Evolutionary conservation across 768 basidiomycete genomes (phyloP), one percentile per base, ranked within the genome.

Genomic region (Pleurotus ostreatus): DNA sequence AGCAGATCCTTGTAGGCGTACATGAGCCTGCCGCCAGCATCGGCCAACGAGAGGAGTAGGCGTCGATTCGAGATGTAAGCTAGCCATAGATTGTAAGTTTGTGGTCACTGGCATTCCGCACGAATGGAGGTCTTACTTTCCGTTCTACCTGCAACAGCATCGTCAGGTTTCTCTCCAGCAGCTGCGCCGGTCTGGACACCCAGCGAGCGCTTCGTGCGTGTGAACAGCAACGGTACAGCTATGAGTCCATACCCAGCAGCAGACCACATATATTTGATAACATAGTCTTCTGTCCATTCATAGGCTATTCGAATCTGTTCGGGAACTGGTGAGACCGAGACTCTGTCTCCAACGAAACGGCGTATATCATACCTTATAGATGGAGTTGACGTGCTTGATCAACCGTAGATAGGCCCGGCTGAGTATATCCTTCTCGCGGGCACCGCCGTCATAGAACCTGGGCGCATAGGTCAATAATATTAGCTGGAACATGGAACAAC

Each of bases 201-300:
- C 15, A 71, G 52, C 7, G 71, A 74, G 20, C 75, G 74, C 49
- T 75, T 72, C 12, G 70, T 75, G 15, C 85, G 76, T 0, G 87
- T 89, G 63, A 90, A 84, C 39, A 96, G 74, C 16, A 96, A 79
- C 0, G 95, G 96, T 1, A 98, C 86, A 6, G 94, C 91, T 65
- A 98, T 98, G 18, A 98, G 78, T 3, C 79, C 81, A 68, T 98
- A 98, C 0, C 96, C 96, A 3, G 85, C 86, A 1, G 94, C 94
- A 8, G 90, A 93, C 95, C 94, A 97, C 7, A 92, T 73, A 68
- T 97, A 98, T 69, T 97, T 97, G 77, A 97, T 94, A 16, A 97
- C 89, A 62, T 92, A 94, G 73, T 97, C 95, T 66, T 97, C 95
- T 0, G 92, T 97, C 94, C 91, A 97, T 72, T 86, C 92, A 64